Base-by-base conservation (phyloP, 1,139 yeast genomes). In the Hyphopichia wangnamkhiaoensis region DNA sequence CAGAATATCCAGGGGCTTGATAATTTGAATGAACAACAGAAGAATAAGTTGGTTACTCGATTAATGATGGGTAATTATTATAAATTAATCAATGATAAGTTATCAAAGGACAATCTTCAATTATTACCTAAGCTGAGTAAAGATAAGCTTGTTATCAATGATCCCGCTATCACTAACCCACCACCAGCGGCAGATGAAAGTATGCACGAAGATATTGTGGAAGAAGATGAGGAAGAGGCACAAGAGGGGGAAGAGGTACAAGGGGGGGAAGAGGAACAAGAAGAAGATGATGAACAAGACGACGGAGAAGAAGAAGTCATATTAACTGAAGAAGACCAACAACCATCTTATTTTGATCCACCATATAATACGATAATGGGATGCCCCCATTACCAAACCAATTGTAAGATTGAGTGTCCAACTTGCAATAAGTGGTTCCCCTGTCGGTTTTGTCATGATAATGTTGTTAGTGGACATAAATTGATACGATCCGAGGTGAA, bases 371-470 rank as follows among this genome's bases (percentile, higher is more conserved):
- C 68, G 2, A 66, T 77, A 3, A 58, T 83, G 24, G 97, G 97
- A 2, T 91, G 98, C 58, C 65, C 65, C 18, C 98, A 91, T 61
- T 91, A 91, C 61, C 86, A 81, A 54, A 70, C 95, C 21, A 84
- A 84, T 46, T 89, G 96, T 62, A 89, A 90, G 57, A 61, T 87
- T 39, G 94, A 88, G 55, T 90, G 98, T 56, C 75, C 86, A 7
- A 71, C 74, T 1, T 90, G 98, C 56, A 62, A 65, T 33, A 71
- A 74, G 52, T 91, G 95, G 94, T 82, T 71, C 50, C 66, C 89
- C 1, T 90, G 98, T 60, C 76, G 96, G 13, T 79, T 87, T 50
- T 90, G 98, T 56, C 97, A 90, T 59, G 96, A 90, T 61, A 78
- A 70, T 15, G 73, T 56, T 19, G 65, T 71, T 20, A 55, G 65